Evolutionary conservation across 331 rosid genomes (phyloP), one percentile per base, ranked within the genome.

Genomic region (Pyracantha coccinea): DNA sequence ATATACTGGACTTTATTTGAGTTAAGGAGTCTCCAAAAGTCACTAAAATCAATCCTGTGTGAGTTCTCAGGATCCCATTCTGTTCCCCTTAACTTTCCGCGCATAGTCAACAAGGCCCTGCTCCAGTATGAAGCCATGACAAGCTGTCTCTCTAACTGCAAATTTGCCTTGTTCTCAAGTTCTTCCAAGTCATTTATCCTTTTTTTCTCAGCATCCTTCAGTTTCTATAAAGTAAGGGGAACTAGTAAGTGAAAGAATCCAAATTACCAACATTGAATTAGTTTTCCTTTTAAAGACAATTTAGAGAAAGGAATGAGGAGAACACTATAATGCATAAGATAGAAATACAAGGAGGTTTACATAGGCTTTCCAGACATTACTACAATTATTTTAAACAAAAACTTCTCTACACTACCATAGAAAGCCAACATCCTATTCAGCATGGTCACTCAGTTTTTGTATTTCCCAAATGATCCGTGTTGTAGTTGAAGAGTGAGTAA

Each of bases 91-190:
- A 94, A 79, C 83, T 92, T 92, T 62, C 97, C 97, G 1, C 96
- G 88, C 80, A 85, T 52, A 29, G 88, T 79, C 90, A 94, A 78
- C 81, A 94, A 84, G 73, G 88, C 81, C 84, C 97, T 86, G 71
- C 97, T 92, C 99, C 99, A 94, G n/a, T 77, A 53, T 31, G 99
- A 92, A 80, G 99, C 99, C 99, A 94, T 83, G 33, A 92, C 96
- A 75, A 94, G 96, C 85, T 94, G 97, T 84, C 99, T 94, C 85
- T 94, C 99, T 74, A 94, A 86, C 83, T 94, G 99, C 80, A 86
- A 32, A 41, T 87, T 89, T 54, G 96, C 96, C 77, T 92, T 94
- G 73, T 69, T 86, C 75, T 94, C 93, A 75, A 94, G 71, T 38
- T 89, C 93, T 74, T 94, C 96, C 75, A 94, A 71, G 55, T 92